Evolutionary conservation across 345 rosid genomes (phyloP).

Genomic region (Lepidium aucheri): DNA sequence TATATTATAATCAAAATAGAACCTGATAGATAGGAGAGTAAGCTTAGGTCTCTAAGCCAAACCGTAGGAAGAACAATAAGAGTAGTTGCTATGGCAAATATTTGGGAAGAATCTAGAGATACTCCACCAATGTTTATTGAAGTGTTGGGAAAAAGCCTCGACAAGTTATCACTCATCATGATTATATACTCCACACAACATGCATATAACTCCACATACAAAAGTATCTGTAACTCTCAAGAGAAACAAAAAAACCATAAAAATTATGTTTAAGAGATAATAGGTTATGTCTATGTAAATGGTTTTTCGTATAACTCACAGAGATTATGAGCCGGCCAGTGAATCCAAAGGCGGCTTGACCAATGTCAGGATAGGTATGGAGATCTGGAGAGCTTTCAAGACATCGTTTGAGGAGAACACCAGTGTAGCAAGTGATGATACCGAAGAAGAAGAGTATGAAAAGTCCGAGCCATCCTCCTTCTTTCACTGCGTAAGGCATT

Average conservation of each 20-base stretch:
- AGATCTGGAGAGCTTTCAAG: constrained; percentile 59
- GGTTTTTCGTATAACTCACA: constrained; percentile 27
- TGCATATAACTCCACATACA: constrained; percentile 69
- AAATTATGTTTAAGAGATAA: neutral
- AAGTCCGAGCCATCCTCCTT: constrained; percentile 80
- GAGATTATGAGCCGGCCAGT: constrained; percentile 50
- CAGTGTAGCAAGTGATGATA: constrained; percentile 50
- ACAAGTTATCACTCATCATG: constrained; percentile 78
- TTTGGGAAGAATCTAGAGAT: constrained; percentile 37
- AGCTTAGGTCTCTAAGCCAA: constrained; percentile 72
- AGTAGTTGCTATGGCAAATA: constrained; percentile 39
- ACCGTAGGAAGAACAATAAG: constrained; percentile 74
- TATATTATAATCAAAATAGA: neutral
- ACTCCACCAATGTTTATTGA: constrained; percentile 33
- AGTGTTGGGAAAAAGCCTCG: constrained; percentile 48
- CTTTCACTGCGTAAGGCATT: constrained; percentile 57
- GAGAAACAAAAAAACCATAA: neutral
- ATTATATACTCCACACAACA: constrained; percentile 71
- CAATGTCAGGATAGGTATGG: constrained; percentile 73
- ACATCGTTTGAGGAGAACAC: constrained; percentile 55
- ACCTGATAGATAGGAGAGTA: constrained; percentile 83
- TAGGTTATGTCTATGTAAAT: neutral
- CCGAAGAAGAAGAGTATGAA: constrained; percentile 44
- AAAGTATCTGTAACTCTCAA: constrained; percentile 43
- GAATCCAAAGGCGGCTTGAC: constrained; percentile 78